Base-by-base conservation (phyloP, 345 rosid species). In the Physaria fendleri region DNA sequence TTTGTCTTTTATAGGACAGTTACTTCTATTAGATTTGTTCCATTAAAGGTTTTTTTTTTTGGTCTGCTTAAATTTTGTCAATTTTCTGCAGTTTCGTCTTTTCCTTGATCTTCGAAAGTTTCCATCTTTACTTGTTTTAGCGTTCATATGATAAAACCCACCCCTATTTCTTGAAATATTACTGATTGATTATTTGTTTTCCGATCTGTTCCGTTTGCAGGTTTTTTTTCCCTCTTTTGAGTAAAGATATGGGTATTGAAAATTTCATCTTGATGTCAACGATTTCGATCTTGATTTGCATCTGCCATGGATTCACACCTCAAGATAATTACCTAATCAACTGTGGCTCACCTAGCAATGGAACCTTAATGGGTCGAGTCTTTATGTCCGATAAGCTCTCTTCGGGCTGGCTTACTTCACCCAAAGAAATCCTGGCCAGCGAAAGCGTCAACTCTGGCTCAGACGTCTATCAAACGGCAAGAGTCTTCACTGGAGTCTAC, bases 291-390 rank as follows among this genome's bases (percentile, higher is more conserved):
- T 65, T 82, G 53, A 62, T 63, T 50, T 67, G 73, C 59, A 76
- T 78, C 51, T 83, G 72, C 48, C 20, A 45, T 64, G 96, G 86
- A 63, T 92, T 81, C 76, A 67, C 50, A 48, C 98, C 97, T 37
- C 39, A 47, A 13, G 99, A 93, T 47, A 87, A 79, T 61, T 89
- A 84, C 66, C 75, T 87, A 48, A 74, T 93, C 63, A 81, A 93
- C 62, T 89, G 91, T 75, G 99, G 95, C 77, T 93, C 97, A 11
- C 64, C 49, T 39, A 57, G 62, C 52, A 79, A 89, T 68, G 76
- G 82, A 17, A 76, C 76, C 0, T 68, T 87, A 1, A 77, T 65
- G 23, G 57, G 22, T 56, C 83, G 94, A 39, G 78, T 85, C 66
- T 89, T 89, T 65, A 64, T 78, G 57, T 78, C 91, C 28, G 99